These are phyloP conservation scores for Lyophyllum semitale DNA, from an alignment of 768 basidiomycete genomes.

Conservation along the genomic window DNA sequence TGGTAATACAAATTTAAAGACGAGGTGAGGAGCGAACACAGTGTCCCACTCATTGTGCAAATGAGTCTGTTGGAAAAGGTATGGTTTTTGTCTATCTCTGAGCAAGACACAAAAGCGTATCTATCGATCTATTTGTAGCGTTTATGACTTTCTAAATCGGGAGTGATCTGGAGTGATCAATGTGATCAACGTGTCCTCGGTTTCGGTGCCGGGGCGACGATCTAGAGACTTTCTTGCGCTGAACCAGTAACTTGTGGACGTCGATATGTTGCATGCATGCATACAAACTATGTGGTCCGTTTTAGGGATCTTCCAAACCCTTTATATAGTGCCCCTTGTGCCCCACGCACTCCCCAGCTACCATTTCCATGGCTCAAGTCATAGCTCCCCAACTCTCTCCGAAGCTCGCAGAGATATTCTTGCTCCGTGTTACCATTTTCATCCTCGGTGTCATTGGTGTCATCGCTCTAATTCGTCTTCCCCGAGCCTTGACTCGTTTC, in stretches of 20 bases:
- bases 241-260: not conserved
- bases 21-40: too few species aligned
- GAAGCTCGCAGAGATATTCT: constrained; percentile 20
- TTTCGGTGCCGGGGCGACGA: too few species aligned
- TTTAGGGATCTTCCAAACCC: not conserved
- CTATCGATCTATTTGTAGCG: too few species aligned
- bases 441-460: constrained; percentile 41
- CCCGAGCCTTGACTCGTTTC: constrained; percentile 53
- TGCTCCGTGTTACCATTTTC: constrained; percentile 48
- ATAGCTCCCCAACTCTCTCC: constrained; percentile 15
- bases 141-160: constrained; percentile 4
- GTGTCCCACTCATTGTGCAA: too few species aligned
- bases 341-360: not conserved
- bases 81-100: too few species aligned
- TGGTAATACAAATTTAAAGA: too few species aligned
- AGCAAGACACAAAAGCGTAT: too few species aligned
- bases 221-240: too few species aligned
- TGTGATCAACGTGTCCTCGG: constrained; percentile 14
- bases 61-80: too few species aligned
- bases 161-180: constrained; percentile 10
- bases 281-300: constrained; percentile 1
- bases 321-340: constrained; percentile 10
- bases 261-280: not conserved
- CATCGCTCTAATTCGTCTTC: constrained; percentile 47
- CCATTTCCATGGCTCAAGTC: constrained; percentile 10